Conservation (phyloP, 129 eudicot species). For the Flaveria bidentis region DNA sequence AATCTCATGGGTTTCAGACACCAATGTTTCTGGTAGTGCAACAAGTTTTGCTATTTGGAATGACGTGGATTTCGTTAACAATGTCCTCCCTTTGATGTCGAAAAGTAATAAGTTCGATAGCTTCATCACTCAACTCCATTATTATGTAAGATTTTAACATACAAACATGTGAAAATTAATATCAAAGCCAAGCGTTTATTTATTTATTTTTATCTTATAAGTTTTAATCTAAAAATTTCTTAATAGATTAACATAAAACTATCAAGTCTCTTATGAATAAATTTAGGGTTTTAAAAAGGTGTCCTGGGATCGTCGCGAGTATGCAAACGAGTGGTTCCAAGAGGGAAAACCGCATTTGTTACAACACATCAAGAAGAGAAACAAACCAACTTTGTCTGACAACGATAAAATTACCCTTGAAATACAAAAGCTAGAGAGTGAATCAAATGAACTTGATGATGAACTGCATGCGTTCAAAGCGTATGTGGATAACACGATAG, state of each 20-base stretch:
- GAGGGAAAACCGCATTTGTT: slow-evolving; percentile 26
- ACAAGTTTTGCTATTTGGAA: slow-evolving; percentile 25
- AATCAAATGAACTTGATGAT: slow-evolving; percentile 18
- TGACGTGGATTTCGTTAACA: slow-evolving; percentile 11
- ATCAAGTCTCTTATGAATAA: no score
- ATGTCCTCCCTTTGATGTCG: slow-evolving; percentile 28
- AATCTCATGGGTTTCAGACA: slow-evolving; percentile 25
- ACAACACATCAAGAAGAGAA: slow-evolving; percentile 19
- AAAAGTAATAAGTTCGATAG: slow-evolving; percentile 25
- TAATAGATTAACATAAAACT: neutral
- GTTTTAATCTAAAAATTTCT: no score
- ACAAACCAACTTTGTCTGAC: neutral
- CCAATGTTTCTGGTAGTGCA: neutral
- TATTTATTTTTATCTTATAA: no score
- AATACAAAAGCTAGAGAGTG: slow-evolving; percentile 8
- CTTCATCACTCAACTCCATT: slow-evolving; percentile 29
- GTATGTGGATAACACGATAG: slow-evolving; percentile 15
- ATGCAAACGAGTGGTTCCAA: slow-evolving; percentile 32
- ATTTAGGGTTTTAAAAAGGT: slow-evolving; percentile 32
- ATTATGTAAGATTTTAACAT: slow-evolving; percentile 21
- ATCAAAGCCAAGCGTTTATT: neutral
- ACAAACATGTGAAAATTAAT: neutral
- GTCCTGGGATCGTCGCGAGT: slow-evolving; percentile 26
- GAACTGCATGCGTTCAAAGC: neutral
- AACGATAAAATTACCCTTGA: neutral